These are phyloP conservation scores for Boeremia exigua DNA, from an alignment of 2,329 filamentous ascomycete genomes.

Conservation along the genomic window DNA sequence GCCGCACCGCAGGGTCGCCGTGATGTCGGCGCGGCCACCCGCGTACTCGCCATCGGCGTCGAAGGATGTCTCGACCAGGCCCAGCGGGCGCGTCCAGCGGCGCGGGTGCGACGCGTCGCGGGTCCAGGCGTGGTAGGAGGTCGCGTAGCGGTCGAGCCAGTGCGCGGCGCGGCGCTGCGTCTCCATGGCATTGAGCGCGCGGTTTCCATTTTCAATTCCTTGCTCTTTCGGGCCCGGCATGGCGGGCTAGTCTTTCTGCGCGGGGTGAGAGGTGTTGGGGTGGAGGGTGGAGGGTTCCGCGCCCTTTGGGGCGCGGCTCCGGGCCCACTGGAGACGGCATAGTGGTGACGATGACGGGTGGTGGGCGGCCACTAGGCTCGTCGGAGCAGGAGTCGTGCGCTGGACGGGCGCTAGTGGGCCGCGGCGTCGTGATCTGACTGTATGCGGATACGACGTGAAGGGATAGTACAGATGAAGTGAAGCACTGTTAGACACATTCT, in stretches of 20 bases:
- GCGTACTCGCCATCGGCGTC: constrained; percentile 53
- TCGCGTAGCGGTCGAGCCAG: constrained; percentile 52
- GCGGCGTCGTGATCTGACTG: background rate
- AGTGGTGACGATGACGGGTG: constrained; percentile 1
- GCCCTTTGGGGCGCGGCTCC: no score
- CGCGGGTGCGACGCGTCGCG: constrained; percentile 3
- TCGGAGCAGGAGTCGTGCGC: constrained; percentile 8
- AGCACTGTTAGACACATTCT: no score
- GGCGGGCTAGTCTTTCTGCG: background rate
- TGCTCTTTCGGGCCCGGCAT: background rate
- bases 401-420: constrained; percentile 6
- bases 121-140: constrained; percentile 47
- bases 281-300: no score
- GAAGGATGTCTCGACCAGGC: constrained; percentile 54
- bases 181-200: no score
- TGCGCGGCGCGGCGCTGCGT: no score
- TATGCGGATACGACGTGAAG: background rate
- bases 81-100: constrained; percentile 43
- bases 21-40: constrained; percentile 56
- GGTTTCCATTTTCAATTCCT: no score
- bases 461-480: no score
- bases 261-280: no score
- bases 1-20: constrained; percentile 46
- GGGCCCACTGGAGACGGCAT: background rate
- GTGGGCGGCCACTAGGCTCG: background rate